These are phyloP conservation scores for Cardamine chenopodiifolia DNA, from an alignment of 345 rosid species.

Conservation along the genomic window DNA sequence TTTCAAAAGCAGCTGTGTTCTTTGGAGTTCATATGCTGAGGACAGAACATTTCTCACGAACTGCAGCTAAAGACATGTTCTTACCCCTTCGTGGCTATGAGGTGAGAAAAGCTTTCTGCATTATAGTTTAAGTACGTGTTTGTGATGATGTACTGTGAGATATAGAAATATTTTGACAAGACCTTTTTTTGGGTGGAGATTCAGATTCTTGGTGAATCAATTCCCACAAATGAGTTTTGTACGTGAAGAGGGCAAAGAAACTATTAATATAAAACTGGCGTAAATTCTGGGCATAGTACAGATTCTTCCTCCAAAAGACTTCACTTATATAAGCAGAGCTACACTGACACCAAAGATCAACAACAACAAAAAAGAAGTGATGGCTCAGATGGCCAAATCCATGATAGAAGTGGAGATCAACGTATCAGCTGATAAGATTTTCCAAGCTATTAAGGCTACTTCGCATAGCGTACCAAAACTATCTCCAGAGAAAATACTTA, in stretches of 20 bases:
- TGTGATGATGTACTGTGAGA: background rate
- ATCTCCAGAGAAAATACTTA: conserved; percentile 37
- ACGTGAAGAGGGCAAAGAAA: conserved; percentile 15
- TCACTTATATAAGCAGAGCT: conserved; percentile 21
- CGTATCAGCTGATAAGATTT: conserved; percentile 35
- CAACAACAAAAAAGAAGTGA: background rate
- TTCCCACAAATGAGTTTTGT: conserved; percentile 5
- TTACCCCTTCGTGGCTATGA: conserved; percentile 44
- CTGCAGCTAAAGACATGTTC: conserved; percentile 50
- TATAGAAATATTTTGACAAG: background rate
- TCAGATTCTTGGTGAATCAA: conserved; percentile 17
- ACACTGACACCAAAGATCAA: background rate
- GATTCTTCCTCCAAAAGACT: conserved; percentile 9
- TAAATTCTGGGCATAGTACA: conserved; percentile 32
- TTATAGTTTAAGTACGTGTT: background rate
- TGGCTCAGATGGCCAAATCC: conserved; percentile 35
- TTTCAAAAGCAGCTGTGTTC: conserved; percentile 64
- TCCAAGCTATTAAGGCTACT: conserved; percentile 35
- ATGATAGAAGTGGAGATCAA: conserved; percentile 32
- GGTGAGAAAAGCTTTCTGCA: background rate
- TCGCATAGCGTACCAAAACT: conserved; percentile 36
- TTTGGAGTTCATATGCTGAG: conserved; percentile 70
- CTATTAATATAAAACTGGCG: background rate
- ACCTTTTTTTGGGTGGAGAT: background rate
- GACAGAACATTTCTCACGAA: conserved; percentile 62